These are phyloP conservation scores for Cryptosporidium canis DNA, from an alignment of 169 alveolate species.

Conservation along the genomic window DNA sequence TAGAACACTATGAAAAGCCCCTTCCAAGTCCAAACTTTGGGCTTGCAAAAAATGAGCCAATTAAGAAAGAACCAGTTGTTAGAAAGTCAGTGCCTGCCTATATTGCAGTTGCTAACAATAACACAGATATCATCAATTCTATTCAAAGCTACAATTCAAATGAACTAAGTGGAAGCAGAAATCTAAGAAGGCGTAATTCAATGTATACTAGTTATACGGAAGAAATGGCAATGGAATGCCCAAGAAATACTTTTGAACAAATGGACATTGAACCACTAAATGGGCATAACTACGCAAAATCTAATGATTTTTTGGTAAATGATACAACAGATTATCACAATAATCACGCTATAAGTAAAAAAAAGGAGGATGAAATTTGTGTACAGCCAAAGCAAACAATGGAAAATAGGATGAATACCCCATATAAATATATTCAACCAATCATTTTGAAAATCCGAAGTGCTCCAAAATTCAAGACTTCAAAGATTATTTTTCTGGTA, in stretches of 20 bases:
- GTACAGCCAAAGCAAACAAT: background rate
- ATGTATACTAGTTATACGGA: background rate
- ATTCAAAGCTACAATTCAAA: background rate
- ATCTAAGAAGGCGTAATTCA: conserved; percentile 18
- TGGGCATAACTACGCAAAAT: background rate
- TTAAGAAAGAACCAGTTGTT: background rate
- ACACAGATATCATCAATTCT: conserved; percentile 6
- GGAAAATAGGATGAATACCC: background rate
- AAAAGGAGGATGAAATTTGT: background rate
- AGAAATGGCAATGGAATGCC: background rate
- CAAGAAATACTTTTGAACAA: background rate
- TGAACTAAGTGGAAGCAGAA: background rate
- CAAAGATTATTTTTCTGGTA: background rate
- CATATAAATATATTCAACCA: background rate
- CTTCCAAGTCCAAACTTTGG: conserved; percentile 30
- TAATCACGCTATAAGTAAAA: background rate
- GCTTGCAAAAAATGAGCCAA: background rate
- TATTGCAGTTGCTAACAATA: conserved; percentile 29
- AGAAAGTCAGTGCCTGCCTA: conserved; percentile 52
- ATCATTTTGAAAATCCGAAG: background rate
- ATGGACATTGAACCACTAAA: background rate
- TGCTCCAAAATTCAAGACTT: background rate
- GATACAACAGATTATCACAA: background rate
- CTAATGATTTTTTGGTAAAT: background rate
- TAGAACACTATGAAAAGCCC: conserved; percentile 35